Conservation (phyloP, 345 rosid species). For the Trapa incisa region DNA sequence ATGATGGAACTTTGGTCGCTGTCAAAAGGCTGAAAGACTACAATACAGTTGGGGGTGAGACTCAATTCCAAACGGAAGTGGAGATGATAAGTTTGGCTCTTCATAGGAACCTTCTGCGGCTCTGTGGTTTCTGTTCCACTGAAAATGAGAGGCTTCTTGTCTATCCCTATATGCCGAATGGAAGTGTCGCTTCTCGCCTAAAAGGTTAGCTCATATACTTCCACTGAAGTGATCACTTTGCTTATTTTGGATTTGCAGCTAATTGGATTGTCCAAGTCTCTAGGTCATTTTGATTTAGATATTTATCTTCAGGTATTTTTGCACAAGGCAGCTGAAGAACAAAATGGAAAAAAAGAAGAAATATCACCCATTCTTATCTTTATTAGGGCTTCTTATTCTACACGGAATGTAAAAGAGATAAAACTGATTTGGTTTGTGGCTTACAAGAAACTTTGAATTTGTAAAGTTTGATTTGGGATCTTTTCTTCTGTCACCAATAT, state of each 20-base stretch:
- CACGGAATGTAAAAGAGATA: neutral
- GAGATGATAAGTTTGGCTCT: conserved; percentile 93
- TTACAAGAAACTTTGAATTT: no score
- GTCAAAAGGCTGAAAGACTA: conserved; percentile 96
- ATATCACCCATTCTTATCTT: no score
- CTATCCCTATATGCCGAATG: conserved; percentile 92
- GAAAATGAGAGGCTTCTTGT: conserved; percentile 87
- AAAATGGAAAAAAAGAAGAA: no score
- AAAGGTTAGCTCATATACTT: conserved; percentile 34
- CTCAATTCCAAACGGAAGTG: conserved; percentile 96
- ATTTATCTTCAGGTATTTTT: no score
- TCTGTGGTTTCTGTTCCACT: conserved; percentile 83
- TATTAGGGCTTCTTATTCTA: no score
- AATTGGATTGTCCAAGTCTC: no score
- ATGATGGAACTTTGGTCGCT: conserved; percentile 69
- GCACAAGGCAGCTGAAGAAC: no score
- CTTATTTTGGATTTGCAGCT: no score
- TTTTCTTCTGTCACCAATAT: no score
- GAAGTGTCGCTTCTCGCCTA: conserved; percentile 87
- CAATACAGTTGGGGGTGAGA: conserved; percentile 77
- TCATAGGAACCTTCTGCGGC: conserved; percentile 94
- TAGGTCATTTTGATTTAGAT: no score
- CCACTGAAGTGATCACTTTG: neutral
- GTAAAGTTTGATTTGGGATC: no score
- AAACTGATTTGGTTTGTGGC: neutral